Evolutionary conservation across 108 stramenopile species (phyloP), one percentile per base, ranked within the genome.

Genomic region (Conticribra guillardii): DNA sequence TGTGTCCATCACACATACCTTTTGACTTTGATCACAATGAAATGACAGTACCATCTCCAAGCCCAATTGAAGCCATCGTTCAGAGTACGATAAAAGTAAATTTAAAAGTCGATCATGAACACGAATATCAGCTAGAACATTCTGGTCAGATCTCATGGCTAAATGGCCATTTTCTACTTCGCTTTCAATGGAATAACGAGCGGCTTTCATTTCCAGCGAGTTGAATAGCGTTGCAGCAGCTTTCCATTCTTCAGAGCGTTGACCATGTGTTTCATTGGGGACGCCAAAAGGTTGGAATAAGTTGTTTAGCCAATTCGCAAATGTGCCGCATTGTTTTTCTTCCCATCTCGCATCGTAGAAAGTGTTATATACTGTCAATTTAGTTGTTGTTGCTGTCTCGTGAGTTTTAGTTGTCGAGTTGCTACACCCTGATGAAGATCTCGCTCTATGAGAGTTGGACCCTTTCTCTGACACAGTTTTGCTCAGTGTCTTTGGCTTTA

Each of bases 41-140:
- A 56, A 31, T 4, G 87, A 96, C 53, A 97, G 88, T 51, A 97
- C 83, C 8, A 90, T 88, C 28, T 96, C 93, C 69, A 99, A 80
- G 0, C 96, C 97, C 27, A 97, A 45, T 33, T 82, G 77, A 33
- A 98, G 88, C 97, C 97, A 99, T 31, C 87, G 87, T 5, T 79
- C 82, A 2, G 94, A 73, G 64, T 98, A 99, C 24, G 95, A 92
- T 24, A 95, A 64, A 29, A 98, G 64, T 17, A 98, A 81, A 18
- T 86, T 67, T 22, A 82, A 53, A 21, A 97, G 51, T 32, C 89
- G 74, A 11, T 82, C 60, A 31, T 89, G 74, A 7, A 98, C 64
- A 4, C 72, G 87, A 26, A 98, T 68, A 63, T 98, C 93, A 16
- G 82, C 90, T 64, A 87, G 67, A 27, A 99, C 70, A 70, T 97